Evolutionary conservation across 306 rosid genomes (phyloP).

Genomic region (Prunus salicina): DNA sequence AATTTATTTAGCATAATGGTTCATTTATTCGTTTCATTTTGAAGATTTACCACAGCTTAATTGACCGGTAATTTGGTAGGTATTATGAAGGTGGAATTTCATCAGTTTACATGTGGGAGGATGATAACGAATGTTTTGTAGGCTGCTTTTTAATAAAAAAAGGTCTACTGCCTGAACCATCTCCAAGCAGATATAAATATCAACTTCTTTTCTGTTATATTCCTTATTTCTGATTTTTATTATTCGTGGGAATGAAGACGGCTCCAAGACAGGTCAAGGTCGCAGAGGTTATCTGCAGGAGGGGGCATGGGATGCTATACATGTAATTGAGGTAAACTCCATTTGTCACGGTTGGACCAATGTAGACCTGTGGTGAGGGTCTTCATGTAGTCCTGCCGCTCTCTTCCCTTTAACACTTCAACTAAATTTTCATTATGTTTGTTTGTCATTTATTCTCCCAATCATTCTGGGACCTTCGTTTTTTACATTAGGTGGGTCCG

Average conservation of each 20-base stretch:
- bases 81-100: constrained; percentile 99
- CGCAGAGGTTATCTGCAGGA: constrained; percentile 90
- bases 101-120: constrained; percentile 99
- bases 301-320: constrained; percentile 99
- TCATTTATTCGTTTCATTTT: constrained; percentile 5
- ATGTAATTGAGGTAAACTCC: constrained; percentile 81
- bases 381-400: constrained; percentile 1
- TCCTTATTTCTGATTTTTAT: not conserved
- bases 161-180: constrained; percentile 45
- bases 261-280: constrained; percentile 96
- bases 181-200: constrained; percentile 8
- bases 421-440: not conserved
- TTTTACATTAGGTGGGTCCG: constrained; percentile 64
- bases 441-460: not conserved
- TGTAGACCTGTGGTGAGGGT: not conserved
- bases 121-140: constrained; percentile 80
- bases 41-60: constrained; percentile 34
- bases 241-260: constrained; percentile 58
- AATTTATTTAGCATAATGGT: not conserved
- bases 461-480: constrained; percentile 4
- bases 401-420: constrained; percentile 3
- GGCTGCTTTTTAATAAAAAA: constrained; percentile 91
- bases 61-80: constrained; percentile 62
- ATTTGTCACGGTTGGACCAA: constrained; percentile 8
- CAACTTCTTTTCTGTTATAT: constrained; percentile 20